These are phyloP conservation scores for Calophaca sinica DNA, from an alignment of 306 rosid genomes.

Conservation along the genomic window DNA sequence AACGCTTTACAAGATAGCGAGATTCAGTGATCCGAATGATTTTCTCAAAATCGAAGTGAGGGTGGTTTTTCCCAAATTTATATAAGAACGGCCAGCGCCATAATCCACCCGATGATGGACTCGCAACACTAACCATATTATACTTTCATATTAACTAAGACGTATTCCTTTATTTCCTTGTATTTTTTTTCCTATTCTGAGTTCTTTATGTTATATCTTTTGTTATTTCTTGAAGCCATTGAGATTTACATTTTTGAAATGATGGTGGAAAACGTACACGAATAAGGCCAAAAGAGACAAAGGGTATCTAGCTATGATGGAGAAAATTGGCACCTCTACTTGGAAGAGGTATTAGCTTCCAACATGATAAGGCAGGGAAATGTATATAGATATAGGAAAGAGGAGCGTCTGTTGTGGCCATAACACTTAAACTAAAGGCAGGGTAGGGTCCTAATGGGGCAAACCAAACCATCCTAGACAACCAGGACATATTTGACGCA, in stretches of 20 bases:
- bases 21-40: too few relatives aligned
- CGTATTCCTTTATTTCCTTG: constrained; percentile 16
- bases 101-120: too few relatives aligned
- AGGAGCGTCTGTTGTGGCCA: constrained; percentile 52
- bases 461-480: not conserved
- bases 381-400: constrained; percentile 22
- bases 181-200: not conserved
- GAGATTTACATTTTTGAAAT: constrained; percentile 43
- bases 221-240: constrained; percentile 7
- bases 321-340: constrained; percentile 34
- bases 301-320: constrained; percentile 47
- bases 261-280: constrained; percentile 26
- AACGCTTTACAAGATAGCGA: too few relatives aligned
- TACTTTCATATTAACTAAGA: constrained; percentile 20
- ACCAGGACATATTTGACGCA: not conserved
- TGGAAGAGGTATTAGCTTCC: constrained; percentile 24
- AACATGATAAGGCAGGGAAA: constrained; percentile 44
- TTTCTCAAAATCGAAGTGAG: too few relatives aligned
- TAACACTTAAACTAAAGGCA: constrained; percentile 21
- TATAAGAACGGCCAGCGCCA: too few relatives aligned
- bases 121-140: constrained; percentile 33
- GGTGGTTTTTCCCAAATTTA: too few relatives aligned
- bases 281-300: constrained; percentile 48
- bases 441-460: constrained; percentile 49
- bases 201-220: constrained; percentile 13